Conservation (phyloP, 305 asterid species). For the Fraxinus xanthoxyloides region DNA sequence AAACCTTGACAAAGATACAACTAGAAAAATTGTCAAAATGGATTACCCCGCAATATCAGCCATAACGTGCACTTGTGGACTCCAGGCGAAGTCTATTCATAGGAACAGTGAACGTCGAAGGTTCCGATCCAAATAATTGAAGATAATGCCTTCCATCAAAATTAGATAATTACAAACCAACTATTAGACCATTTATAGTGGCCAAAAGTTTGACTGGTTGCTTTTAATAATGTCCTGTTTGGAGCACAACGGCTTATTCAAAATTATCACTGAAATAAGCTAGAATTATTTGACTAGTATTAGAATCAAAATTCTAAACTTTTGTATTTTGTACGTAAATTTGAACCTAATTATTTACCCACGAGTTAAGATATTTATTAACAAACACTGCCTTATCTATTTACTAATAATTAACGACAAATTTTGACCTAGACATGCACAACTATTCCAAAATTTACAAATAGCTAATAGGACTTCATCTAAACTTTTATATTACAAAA, state of each 20-base stretch:
- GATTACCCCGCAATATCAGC: neutral
- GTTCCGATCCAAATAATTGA: neutral
- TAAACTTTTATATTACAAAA: no score
- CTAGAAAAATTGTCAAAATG: neutral
- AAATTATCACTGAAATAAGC: neutral
- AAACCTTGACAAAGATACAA: neutral
- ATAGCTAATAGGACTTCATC: no score
- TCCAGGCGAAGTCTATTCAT: neutral
- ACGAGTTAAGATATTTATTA: neutral
- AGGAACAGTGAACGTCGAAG: neutral
- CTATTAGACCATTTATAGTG: neutral
- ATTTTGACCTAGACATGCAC: neutral
- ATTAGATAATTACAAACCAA: neutral
- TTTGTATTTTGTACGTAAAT: neutral
- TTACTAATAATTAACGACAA: neutral
- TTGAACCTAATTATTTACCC: neutral
- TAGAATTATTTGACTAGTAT: no score
- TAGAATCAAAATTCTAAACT: neutral
- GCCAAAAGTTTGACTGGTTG: neutral
- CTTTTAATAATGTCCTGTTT: neutral
- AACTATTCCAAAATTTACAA: no score
- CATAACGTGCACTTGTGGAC: neutral
- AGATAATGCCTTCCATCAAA: neutral
- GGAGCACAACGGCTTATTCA: neutral
- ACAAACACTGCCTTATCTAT: neutral